Evolutionary conservation across 164 flowering plant genomes (phyloP).

Genomic region (Kalanchoe fedtschenkoi): DNA sequence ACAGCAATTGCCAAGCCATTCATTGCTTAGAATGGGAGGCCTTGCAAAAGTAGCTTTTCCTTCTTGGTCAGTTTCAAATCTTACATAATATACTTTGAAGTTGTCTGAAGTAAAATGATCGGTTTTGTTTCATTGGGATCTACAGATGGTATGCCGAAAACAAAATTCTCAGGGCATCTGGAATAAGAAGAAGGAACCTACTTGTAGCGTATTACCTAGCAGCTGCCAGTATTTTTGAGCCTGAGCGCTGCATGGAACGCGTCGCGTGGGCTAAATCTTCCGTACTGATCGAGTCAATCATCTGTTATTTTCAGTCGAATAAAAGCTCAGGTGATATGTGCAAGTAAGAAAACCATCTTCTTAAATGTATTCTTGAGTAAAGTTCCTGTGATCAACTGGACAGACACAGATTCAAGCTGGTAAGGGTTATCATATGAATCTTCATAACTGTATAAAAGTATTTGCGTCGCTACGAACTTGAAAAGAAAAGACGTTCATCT

Average conservation of each 20-base stretch:
- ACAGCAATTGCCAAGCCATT: constrained; percentile 55
- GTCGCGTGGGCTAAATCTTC: constrained; percentile 71
- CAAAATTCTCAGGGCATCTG: constrained; percentile 23
- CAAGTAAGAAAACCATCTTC: constrained; percentile 27
- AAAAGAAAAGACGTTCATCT: no score
- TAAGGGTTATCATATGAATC: no score
- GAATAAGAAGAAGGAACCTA: constrained; percentile 32
- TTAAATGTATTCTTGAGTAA: constrained; percentile 30
- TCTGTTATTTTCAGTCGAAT: constrained; percentile 15
- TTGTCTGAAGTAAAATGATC: no score
- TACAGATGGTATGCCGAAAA: constrained; percentile 63
- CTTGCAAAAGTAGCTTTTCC: no score
- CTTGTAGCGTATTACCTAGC: constrained; percentile 49
- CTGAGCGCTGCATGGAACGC: constrained; percentile 42
- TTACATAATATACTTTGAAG: no score
- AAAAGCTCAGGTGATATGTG: constrained; percentile 4
- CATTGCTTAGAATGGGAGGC: constrained; percentile 50
- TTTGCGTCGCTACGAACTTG: no score
- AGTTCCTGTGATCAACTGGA: background rate
- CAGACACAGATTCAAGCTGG: no score
- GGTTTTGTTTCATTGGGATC: background rate
- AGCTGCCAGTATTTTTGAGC: constrained; percentile 53
- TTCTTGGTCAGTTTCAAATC: no score
- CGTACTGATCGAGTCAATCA: constrained; percentile 34
- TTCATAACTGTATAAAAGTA: no score